phyloP scores from a whole-genome alignment of 148 eudicot genomes.

The Euryodendron excelsum region DNA sequence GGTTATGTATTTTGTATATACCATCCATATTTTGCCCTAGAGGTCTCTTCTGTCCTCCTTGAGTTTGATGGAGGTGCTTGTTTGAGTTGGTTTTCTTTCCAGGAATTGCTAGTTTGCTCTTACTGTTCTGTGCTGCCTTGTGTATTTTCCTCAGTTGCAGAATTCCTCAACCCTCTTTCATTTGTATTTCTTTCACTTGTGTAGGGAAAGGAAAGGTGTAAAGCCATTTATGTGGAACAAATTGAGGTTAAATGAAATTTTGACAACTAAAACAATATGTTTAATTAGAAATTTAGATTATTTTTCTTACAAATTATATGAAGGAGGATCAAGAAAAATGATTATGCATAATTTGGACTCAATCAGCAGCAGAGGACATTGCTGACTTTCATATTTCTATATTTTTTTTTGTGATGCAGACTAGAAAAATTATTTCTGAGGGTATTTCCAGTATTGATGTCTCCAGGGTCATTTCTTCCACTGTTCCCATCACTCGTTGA shows the following conservation, averaged over 20 bases:
- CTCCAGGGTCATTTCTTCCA: constrained; percentile 88
- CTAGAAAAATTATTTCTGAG: constrained; percentile 60
- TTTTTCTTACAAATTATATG: not conserved
- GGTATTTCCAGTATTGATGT: constrained; percentile 72
- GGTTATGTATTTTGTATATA: too few species aligned
- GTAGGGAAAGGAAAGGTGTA: not conserved
- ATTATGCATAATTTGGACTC: too few species aligned
- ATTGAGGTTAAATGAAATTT: not conserved
- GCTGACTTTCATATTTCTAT: not conserved
- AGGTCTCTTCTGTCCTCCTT: not conserved
- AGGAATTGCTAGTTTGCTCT: not conserved
- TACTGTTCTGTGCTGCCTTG: not conserved
- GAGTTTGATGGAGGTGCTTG: not conserved
- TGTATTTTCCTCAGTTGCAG: not conserved
- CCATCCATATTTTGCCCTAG: too few species aligned
- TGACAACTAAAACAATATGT: not conserved
- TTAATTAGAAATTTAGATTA: not conserved
- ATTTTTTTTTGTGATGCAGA: constrained; percentile 35
- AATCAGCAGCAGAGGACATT: not conserved
- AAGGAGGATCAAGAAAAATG: not conserved
- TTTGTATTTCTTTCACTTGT: too few species aligned
- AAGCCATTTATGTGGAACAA: not conserved
- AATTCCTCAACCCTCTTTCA: not conserved
- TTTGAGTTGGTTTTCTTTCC: not conserved
- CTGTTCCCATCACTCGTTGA: constrained; percentile 76